These are phyloP conservation scores for Lasiodiplodia gonubiensis DNA, from an alignment of 2,329 filamentous ascomycete genomes.

Conservation along the genomic window DNA sequence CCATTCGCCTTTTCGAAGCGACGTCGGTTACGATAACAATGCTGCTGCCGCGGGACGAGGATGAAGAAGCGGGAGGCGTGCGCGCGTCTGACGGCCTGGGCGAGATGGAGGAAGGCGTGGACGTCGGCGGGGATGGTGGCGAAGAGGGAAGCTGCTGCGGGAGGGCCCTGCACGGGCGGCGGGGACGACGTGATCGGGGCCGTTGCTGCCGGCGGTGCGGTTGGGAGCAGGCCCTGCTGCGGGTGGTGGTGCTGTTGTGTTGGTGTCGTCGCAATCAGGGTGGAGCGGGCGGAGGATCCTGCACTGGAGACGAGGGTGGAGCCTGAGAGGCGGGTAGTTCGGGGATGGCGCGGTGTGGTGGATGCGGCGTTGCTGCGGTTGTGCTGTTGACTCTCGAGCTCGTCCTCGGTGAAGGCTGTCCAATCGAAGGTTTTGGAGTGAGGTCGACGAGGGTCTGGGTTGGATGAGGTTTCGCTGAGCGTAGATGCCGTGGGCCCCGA, in stretches of 20 bases:
- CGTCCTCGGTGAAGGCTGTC: conserved; percentile 4
- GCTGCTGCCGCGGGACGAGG: not conserved
- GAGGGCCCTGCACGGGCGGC: no score
- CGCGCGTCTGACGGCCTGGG: not conserved
- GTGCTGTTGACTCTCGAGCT: not conserved
- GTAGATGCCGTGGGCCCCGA: not conserved
- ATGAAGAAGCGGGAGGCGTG: conserved; percentile 3
- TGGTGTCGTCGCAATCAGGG: not conserved
- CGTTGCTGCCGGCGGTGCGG: not conserved
- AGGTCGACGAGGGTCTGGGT: not conserved
- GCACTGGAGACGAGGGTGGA: not conserved
- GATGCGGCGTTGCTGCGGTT: not conserved
- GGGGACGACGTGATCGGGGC: not conserved
- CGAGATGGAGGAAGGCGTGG: conserved; percentile 6
- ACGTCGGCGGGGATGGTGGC: not conserved
- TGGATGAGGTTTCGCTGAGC: not conserved
- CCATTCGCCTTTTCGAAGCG: not conserved
- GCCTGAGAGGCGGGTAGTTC: conserved; percentile 6
- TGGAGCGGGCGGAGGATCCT: conserved; percentile 1
- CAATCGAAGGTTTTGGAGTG: conserved; percentile 2
- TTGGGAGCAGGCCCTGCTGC: no score
- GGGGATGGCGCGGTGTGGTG: not conserved
- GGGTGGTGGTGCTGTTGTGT: not conserved
- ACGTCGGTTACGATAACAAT: not conserved
- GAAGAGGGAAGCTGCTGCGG: not conserved